Percentiles rank a stretch among this genome's conserved stretches.
Evolutionary conservation across 768 basidiomycete species (phyloP).

Genomic region (Boletus pseudopeckii): DNA sequence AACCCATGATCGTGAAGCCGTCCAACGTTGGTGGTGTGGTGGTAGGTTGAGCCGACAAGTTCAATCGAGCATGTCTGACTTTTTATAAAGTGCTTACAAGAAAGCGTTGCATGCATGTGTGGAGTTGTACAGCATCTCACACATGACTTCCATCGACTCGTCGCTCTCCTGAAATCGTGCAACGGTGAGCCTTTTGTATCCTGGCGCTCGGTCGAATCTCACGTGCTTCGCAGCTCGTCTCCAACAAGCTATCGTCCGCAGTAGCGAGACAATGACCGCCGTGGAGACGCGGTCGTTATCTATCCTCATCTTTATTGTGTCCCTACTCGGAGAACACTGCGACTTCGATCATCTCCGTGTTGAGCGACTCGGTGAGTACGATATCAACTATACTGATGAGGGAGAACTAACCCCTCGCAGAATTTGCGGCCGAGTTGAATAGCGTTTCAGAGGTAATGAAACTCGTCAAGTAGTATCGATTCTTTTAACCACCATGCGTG

Average conservation of each 20-base stretch:
- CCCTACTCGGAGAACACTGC: constrained; percentile 85
- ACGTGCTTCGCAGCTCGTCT: constrained; percentile 49
- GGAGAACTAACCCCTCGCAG: constrained; percentile 31
- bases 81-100: constrained; percentile 68
- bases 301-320: constrained; percentile 79
- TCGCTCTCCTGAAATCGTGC: constrained; percentile 81
- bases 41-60: constrained; percentile 38
- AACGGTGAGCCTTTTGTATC: constrained; percentile 47
- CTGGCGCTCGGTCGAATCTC: not conserved
- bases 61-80: not conserved
- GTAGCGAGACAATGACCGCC: constrained; percentile 37
- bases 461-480: not conserved
- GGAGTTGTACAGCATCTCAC: constrained; percentile 81
- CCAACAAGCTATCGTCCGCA: constrained; percentile 50
- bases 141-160: constrained; percentile 75
- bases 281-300: constrained; percentile 55
- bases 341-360: constrained; percentile 75
- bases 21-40: constrained; percentile 61
- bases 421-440: constrained; percentile 53
- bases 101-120: constrained; percentile 91
- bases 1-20: constrained; percentile 92
- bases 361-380: constrained; percentile 54
- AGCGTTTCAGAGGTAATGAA: constrained; percentile 50
- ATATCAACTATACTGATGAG: no score
- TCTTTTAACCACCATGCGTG: not conserved